phyloP scores from a whole-genome alignment of 164 flowering plant genomes.

The Paratinospora sagittata region DNA sequence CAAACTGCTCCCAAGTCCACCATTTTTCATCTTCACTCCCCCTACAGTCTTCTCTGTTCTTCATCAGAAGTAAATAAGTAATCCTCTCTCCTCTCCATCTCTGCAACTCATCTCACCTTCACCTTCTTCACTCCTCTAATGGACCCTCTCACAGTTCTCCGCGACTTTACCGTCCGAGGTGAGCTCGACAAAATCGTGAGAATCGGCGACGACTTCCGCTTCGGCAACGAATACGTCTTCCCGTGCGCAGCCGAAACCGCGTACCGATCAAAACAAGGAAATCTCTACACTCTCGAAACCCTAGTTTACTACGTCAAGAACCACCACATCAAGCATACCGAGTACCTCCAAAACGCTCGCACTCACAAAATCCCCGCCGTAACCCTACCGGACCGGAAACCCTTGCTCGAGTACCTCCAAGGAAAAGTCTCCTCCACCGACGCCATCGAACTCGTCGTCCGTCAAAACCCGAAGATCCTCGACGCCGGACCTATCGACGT shows the following conservation, averaged over 20 bases:
- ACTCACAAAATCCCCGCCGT: constrained; percentile 55
- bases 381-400: constrained; percentile 81
- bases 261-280: constrained; percentile 78
- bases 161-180: constrained; percentile 75
- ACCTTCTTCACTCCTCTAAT: constrained; percentile 19
- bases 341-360: constrained; percentile 65
- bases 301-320: constrained; percentile 61
- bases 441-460: constrained; percentile 51
- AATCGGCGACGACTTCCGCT: constrained; percentile 61
- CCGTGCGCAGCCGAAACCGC: constrained; percentile 65
- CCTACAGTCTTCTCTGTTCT: too few species aligned
- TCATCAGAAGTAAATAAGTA: too few species aligned
- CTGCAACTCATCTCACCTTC: neutral
- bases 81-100: too few species aligned
- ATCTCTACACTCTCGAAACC: constrained; percentile 86
- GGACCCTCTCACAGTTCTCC: constrained; percentile 90
- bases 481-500: constrained; percentile 9
- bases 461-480: constrained; percentile 20
- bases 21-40: too few species aligned
- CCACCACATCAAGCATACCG: constrained; percentile 68
- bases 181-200: constrained; percentile 64
- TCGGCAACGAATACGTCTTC: constrained; percentile 67
- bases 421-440: constrained; percentile 66
- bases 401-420: constrained; percentile 76
- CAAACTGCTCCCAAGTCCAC: too few species aligned